These are phyloP conservation scores for Lichtheimia hyalospora DNA, from an alignment of 371 early-diverging fungal genomes.

Conservation along the genomic window DNA sequence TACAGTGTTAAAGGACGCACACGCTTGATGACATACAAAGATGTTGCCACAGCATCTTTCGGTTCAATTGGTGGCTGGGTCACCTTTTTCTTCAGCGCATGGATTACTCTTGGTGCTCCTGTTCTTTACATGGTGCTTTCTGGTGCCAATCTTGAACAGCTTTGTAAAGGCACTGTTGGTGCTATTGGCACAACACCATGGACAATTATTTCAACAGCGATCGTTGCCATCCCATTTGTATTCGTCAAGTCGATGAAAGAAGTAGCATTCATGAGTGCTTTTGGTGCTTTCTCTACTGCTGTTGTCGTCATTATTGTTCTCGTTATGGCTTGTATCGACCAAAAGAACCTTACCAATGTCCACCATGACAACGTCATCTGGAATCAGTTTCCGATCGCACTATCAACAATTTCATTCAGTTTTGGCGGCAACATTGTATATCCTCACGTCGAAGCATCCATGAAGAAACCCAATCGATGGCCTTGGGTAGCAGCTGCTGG, in stretches of 20 bases:
- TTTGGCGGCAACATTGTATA: conserved; percentile 84
- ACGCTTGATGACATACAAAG: conserved; percentile 39
- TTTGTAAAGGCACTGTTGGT: conserved; percentile 41
- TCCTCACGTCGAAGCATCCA: conserved; percentile 84
- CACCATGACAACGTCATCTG: conserved; percentile 48
- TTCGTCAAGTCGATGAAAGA: conserved; percentile 62
- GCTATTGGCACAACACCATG: conserved; percentile 44
- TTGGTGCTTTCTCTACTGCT: conserved; percentile 64
- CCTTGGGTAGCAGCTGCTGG: conserved; percentile 68
- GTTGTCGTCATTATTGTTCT: conserved; percentile 58
- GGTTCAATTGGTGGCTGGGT: conserved; percentile 40
- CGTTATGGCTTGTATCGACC: conserved; percentile 37
- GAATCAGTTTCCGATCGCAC: conserved; percentile 56
- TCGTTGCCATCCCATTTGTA: conserved; percentile 53
- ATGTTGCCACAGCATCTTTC: conserved; percentile 34
- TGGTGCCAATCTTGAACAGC: conserved; percentile 50
- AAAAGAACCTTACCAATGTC: conserved; percentile 18
- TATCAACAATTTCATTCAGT: conserved; percentile 72
- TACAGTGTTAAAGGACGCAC: conserved; percentile 28
- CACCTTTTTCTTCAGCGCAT: conserved; percentile 55
- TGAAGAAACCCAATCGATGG: conserved; percentile 79
- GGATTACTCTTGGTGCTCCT: conserved; percentile 56
- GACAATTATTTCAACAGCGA: conserved; percentile 69
- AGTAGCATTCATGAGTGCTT: conserved; percentile 61
- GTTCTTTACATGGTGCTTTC: conserved; percentile 58